Percentiles rank a stretch among this genome's conserved stretches.
phyloP scores from a whole-genome alignment of 495 filamentous ascomycete species.

The Cetradonia linearis region DNA sequence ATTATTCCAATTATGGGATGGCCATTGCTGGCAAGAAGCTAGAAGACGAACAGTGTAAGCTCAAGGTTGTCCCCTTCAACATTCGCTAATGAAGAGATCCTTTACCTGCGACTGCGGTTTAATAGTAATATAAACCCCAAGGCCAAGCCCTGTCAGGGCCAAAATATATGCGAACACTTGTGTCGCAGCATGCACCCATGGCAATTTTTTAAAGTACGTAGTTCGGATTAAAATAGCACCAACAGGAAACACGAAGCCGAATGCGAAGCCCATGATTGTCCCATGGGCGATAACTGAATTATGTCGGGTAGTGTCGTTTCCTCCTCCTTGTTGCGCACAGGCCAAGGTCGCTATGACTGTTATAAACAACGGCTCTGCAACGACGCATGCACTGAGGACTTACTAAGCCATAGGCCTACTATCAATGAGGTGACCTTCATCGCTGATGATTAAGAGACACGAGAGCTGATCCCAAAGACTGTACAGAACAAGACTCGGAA shows the following conservation, averaged over 20 bases:
- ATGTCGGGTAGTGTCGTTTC: conserved; percentile 1
- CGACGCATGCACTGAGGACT: neutral
- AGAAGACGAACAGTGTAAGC: conserved; percentile 18
- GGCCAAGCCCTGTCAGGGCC: conserved; percentile 49
- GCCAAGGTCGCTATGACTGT: neutral
- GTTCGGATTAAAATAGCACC: conserved; percentile 37
- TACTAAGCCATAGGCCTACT: neutral
- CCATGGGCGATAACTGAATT: conserved; percentile 35
- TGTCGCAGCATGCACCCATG: conserved; percentile 43
- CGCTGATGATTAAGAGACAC: neutral
- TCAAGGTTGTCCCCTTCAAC: conserved; percentile 20
- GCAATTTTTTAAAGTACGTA: conserved; percentile 28
- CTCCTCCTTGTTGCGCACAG: neutral
- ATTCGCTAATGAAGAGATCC: neutral
- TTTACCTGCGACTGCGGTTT: conserved; percentile 27
- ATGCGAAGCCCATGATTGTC: conserved; percentile 32
- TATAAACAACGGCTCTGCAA: neutral
- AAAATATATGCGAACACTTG: conserved; percentile 48
- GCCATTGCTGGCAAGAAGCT: conserved; percentile 15
- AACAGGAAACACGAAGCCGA: conserved; percentile 37
- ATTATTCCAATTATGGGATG: conserved; percentile 50
- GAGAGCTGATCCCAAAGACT: neutral
- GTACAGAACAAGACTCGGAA: too few relatives aligned
- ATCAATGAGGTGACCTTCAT: neutral
- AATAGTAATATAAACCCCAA: conserved; percentile 46